phyloP scores from a whole-genome alignment of 73 alveolate genomes.

The Symbiodinium natans region DNA sequence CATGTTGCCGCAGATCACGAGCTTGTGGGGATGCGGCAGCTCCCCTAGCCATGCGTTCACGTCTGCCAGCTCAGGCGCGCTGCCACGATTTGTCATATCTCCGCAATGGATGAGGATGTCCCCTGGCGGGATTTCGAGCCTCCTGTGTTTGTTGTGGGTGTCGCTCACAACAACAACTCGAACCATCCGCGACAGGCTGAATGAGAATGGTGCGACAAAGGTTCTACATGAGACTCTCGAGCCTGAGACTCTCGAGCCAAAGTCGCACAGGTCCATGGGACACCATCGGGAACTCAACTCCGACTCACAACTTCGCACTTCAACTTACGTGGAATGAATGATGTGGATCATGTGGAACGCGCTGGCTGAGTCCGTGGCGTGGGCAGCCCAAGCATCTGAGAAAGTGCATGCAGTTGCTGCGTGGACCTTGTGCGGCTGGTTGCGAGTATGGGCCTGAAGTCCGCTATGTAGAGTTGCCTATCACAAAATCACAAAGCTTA shows the following conservation, averaged over 20 bases:
- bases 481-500: too few relatives aligned
- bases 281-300: too few relatives aligned
- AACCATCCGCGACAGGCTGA: too few relatives aligned
- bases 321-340: too few relatives aligned
- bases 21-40: slow-evolving; percentile 42
- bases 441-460: too few relatives aligned
- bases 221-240: too few relatives aligned
- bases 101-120: slow-evolving; percentile 86
- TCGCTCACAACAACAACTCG: slow-evolving; percentile 90
- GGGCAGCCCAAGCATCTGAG: slow-evolving; percentile 90
- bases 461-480: too few relatives aligned
- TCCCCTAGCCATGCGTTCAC: slow-evolving; percentile 64
- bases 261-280: too few relatives aligned
- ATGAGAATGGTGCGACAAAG: too few relatives aligned
- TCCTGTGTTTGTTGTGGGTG: slow-evolving; percentile 70
- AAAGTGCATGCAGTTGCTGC: slow-evolving; percentile 52
- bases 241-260: neutral
- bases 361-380: slow-evolving; percentile 8
- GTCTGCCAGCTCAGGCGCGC: slow-evolving; percentile 67
- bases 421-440: slow-evolving; percentile 21
- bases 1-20: slow-evolving; percentile 92
- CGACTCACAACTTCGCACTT: too few relatives aligned
- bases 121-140: slow-evolving; percentile 46
- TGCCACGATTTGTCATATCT: slow-evolving; percentile 82
- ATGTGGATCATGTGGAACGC: too few relatives aligned